Evolutionary conservation across 2,329 filamentous ascomycete species (phyloP), one percentile per base, ranked within the genome.

Genomic region (Fusarium fracticaudum): DNA sequence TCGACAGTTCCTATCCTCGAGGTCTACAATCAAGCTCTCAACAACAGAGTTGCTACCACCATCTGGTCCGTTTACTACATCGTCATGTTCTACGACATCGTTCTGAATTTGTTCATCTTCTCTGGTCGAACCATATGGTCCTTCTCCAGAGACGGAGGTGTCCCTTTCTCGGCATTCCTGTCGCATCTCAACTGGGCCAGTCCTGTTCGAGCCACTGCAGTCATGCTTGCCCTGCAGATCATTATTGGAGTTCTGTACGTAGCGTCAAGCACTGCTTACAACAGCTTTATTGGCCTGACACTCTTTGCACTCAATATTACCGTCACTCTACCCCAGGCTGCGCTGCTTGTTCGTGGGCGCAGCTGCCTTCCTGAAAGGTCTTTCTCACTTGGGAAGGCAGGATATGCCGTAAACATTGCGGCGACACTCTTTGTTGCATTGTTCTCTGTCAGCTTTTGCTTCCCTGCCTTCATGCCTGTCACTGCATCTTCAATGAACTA

Each of bases 211-310:
- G 75, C 75, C 12, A 69, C 72, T 5, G 78, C 78, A 18, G 70
- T 77, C 20, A 79, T 80, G 66, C 74, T 80, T 6, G 74, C 60
- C 29, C 61, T 80, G n/a, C 73, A 80, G 59, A 77, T 77, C 17
- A 50, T 78, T 4, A 67, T 78, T 6, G 77, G 76, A 14, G 67
- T 78, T 13, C 54, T 78, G 4, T 78, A 78, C 12, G 69, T 78
- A 12, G 72, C 73, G 2, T 78, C 77, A 2, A 67, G 68, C 3
- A 78, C 77, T 1, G 77, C 77, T 1, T 78, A 78, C 26, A 74
- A 53, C 64, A 78, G 77, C 33, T 78, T 78, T 24, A 72, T 78
- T 22, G 75, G 72, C 15, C 71, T 78, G 4, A 77, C 76, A 0
- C 67, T 78, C 0, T 78, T 78, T 33, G 74, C 77, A 1, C 69